Evolutionary conservation across 2,329 filamentous ascomycete genomes (phyloP).

Genomic region (Didymella keratinophila): DNA sequence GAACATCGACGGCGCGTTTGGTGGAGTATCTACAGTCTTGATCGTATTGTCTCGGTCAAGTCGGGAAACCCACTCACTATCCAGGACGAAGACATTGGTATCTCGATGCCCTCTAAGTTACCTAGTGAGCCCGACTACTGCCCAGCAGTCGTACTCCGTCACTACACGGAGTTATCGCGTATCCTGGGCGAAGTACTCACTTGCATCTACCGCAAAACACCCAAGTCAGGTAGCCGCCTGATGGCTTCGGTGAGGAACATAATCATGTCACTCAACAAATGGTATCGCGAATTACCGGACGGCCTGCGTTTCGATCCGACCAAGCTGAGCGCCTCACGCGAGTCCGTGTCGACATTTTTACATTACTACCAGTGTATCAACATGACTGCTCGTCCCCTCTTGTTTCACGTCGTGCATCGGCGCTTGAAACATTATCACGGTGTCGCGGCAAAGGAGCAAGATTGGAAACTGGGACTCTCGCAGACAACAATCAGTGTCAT

Average conservation of each 20-base stretch:
- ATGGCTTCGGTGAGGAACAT: slow-evolving; percentile 13
- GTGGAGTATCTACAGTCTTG: slow-evolving; percentile 15
- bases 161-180: slow-evolving; percentile 11
- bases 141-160: slow-evolving; percentile 12
- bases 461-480: slow-evolving; percentile 9
- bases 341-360: slow-evolving; percentile 12
- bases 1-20: slow-evolving; percentile 12
- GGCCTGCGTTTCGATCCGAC: slow-evolving; percentile 14
- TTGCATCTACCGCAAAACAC: slow-evolving; percentile 9
- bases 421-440: slow-evolving; percentile 5
- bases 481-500: slow-evolving; percentile 12
- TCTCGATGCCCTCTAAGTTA: slow-evolving; percentile 8
- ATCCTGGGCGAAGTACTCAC: slow-evolving; percentile 12
- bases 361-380: slow-evolving; percentile 14
- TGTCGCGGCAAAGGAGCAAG: slow-evolving; percentile 7
- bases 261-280: slow-evolving; percentile 13
- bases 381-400: slow-evolving; percentile 10
- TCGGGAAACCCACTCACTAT: slow-evolving; percentile 13
- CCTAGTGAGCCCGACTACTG: slow-evolving; percentile 13
- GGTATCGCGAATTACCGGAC: slow-evolving; percentile 12
- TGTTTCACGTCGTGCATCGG: slow-evolving; percentile 14
- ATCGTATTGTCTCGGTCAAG: slow-evolving; percentile 14
- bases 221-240: slow-evolving; percentile 10
- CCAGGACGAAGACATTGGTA: slow-evolving; percentile 16
- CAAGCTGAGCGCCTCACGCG: slow-evolving; percentile 12